Base-by-base conservation (phyloP, 163 green algal species). In the Chlamydomonas reinhardtii region DNA sequence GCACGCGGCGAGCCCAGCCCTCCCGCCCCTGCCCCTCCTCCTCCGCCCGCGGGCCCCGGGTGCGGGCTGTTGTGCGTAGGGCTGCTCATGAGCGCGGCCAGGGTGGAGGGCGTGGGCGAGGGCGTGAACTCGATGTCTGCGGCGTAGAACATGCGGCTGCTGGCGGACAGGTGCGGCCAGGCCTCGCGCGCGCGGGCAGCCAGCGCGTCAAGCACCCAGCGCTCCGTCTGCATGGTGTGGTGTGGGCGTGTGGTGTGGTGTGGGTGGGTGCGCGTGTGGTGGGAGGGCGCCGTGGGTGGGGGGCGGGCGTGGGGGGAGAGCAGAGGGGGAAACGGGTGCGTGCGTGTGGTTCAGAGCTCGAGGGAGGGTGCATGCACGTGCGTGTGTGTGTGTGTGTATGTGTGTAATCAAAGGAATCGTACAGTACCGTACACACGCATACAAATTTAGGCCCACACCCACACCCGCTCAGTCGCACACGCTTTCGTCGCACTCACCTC, bases 401-500 rank as follows among this genome's bases (percentile, higher is more conserved):
- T n/a, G n/a, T n/a, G n/a, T n/a, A n/a, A n/a, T n/a, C n/a, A n/a
- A n/a, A n/a, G n/a, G n/a, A n/a, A n/a, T n/a, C n/a, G n/a, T n/a
- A n/a, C n/a, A n/a, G n/a, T n/a, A n/a, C n/a, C n/a, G n/a, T n/a
- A n/a, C n/a, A n/a, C n/a, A n/a, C n/a, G n/a, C n/a, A n/a, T n/a
- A n/a, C n/a, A n/a, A n/a, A n/a, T n/a, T n/a, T n/a, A n/a, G n/a
- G n/a, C n/a, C n/a, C n/a, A n/a, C n/a, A n/a, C n/a, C n/a, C n/a
- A n/a, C n/a, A n/a, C n/a, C n/a, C n/a, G n/a, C n/a, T n/a, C n/a
- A n/a, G n/a, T n/a, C n/a, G n/a, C n/a, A n/a, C n/a, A n/a, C n/a
- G n/a, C n/a, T n/a, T n/a, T n/a, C n/a, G n/a, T n/a, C n/a, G n/a
- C 48, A 56, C 48, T 14, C 43, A 97, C 68, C 82, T 97, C 95